These are phyloP conservation scores for Tinospora cordifolia DNA, from an alignment of 164 flowering plant genomes.

Conservation along the genomic window DNA sequence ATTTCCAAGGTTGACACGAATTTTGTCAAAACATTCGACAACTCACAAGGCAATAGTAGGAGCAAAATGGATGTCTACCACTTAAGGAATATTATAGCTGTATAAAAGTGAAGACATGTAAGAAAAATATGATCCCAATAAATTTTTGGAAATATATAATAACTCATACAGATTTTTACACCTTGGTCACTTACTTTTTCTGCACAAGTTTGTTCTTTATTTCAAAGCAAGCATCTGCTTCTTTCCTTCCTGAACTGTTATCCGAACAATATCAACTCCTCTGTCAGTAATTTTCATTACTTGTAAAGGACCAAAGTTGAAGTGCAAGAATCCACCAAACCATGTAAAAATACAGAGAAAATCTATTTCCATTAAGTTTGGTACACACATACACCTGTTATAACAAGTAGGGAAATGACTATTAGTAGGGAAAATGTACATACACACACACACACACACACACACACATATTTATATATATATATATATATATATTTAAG, in stretches of 20 bases:
- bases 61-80: conserved; percentile 98
- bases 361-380: no score
- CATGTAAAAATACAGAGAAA: background rate
- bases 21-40: conserved; percentile 95
- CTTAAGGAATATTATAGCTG: conserved; percentile 94
- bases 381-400: no score
- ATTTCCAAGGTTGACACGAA: conserved; percentile 96
- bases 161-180: background rate
- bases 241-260: conserved; percentile 94
- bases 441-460: no score
- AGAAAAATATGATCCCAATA: background rate
- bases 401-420: no score
- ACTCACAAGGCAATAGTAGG: conserved; percentile 88
- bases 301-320: conserved; percentile 24
- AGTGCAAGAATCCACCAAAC: background rate
- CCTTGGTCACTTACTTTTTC: conserved; percentile 62
- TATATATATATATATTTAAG: no score
- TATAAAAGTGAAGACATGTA: conserved; percentile 16
- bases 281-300: conserved; percentile 93
- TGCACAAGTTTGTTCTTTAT: conserved; percentile 86
- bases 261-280: conserved; percentile 93
- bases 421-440: no score
- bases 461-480: no score
- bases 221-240: conserved; percentile 95
- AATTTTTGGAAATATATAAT: background rate